A percentile compares a stretch with the other conserved stretches of the same genome.
These are phyloP conservation scores for Colletotrichum costaricense DNA, from an alignment of 2,329 filamentous ascomycete genomes.

Conservation along the genomic window DNA sequence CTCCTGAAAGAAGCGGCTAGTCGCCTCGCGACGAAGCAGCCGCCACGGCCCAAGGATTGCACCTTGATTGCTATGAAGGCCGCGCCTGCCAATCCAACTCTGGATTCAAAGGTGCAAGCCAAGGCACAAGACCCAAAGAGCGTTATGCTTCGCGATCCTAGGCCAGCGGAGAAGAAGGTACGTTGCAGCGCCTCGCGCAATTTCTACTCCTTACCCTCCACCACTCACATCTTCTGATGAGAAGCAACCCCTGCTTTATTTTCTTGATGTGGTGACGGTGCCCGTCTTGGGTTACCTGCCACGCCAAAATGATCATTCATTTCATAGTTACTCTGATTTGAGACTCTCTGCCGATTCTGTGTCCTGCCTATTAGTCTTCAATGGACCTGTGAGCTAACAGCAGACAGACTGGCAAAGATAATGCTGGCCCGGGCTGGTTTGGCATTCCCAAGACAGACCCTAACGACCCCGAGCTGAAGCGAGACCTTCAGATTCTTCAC, in stretches of 20 bases:
- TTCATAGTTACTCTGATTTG: conserved; percentile 81
- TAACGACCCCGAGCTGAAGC: conserved; percentile 85
- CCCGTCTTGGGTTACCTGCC: conserved; percentile 56
- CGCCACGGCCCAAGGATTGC: conserved; percentile 17
- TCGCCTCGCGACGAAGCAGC: conserved; percentile 29
- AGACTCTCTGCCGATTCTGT: not conserved
- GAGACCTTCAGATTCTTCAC: conserved; percentile 88
- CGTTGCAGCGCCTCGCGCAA: not conserved
- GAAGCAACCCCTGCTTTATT: conserved; percentile 46
- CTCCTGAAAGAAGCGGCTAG: conserved; percentile 35
- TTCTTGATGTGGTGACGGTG: conserved; percentile 43
- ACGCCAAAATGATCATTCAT: conserved; percentile 68
- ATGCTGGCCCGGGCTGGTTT: conserved; percentile 87
- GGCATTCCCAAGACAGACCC: conserved; percentile 86
- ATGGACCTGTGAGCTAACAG: not conserved
- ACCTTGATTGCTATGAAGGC: conserved; percentile 25
- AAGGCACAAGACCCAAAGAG: conserved; percentile 17
- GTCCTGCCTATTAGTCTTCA: not conserved
- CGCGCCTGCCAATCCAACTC: not conserved
- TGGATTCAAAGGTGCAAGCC: conserved; percentile 7
- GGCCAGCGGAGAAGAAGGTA: conserved; percentile 25
- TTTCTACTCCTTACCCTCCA: not conserved
- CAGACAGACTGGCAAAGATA: conserved; percentile 49
- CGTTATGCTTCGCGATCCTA: conserved; percentile 32
- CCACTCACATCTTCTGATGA: conserved; percentile 49